Base-by-base conservation (phyloP, 306 rosid genomes). In the Fragaria iinumae region DNA sequence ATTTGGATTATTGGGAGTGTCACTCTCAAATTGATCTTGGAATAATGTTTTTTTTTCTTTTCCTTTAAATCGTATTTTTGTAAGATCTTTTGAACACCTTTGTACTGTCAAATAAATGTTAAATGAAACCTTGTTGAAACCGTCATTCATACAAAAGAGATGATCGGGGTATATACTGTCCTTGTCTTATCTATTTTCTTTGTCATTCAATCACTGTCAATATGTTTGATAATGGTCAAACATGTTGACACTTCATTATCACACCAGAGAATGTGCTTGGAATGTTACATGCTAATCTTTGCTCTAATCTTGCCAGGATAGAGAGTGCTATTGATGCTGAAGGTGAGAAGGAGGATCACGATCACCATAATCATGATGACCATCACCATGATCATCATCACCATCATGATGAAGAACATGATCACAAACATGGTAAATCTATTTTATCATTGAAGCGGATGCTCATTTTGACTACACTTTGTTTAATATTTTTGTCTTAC, bases 341-440 rank as follows among this genome's bases (percentile, higher is more conserved):
- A 81, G 84, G 45, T 75, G 85, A 86, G 55, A 86, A 84, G 81
- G 93, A 95, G 72, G 92, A 88, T 49, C 93, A 90, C 38, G 82
- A 89, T 43, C 81, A 81, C 9, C 84, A 82, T 18, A 65, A 77
- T 8, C 83, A 82, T 2, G 73, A 80, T 11, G 80, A 83, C 21
- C 71, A 75, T 4, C 87, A 89, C 44, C 81, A 25, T 25, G 48
- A 79, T 53, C 80, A 86, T 25, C 86, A 86, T 29, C 82, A 86
- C 63, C 84, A 91, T 71, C 76, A 91, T 10, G 81, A 83, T 7
- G 67, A 81, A 18, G 48, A 60, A 27, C 97, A 88, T 62, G 88
- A 88, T 55, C 98, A 91, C 85, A 74, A 87, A 50, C 97, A 92
- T 29, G 99, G 99, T 95, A 90, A 76, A 50, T 79, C 38, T 77